Base-by-base conservation (phyloP, 345 rosid species). In the Kandelia obovata region DNA sequence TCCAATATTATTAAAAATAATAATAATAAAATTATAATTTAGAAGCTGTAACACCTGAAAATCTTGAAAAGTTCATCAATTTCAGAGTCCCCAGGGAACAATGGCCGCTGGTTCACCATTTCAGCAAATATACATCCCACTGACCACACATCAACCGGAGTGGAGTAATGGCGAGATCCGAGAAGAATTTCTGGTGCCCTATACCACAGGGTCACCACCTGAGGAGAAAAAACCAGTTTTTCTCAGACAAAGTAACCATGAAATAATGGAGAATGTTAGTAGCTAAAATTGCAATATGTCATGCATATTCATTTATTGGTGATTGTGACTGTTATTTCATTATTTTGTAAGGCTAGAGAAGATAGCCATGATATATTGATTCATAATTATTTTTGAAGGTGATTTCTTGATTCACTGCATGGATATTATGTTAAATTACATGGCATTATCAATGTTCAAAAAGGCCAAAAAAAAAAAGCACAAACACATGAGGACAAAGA, bases 191-290 rank as follows among this genome's bases (percentile, higher is more conserved):
- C 99, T 51, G 99, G 99, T 63, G 99, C 99, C 80, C 99, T 81
- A 80, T 95, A 95, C 99, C 99, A 95, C 62, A 95, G 82, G 21
- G 99, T 95, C 59, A 95, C 99, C 78, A 95, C 99, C 99, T 95
- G 76, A 21, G 81, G 61, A 67, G 43, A 75, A 66, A 66, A 51
- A 58, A 13, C 35, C 56, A 68, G 55, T 31, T 16, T 9, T 60
- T 23, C 67, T 43, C n/a, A 55, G 51, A 72, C 27, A 62, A 19
- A 5, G 66, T 19, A 47, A 58, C 96, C 19, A 25, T n/a, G n/a
- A 66, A 56, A 35, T 32, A 67, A 20, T 49, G 30, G 20, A 16
- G 34, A n/a, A 28, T 30, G 32, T 52, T 19, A 57, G 64, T 35
- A 7, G 49, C 53, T 17, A 61, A 8, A 16, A 73, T 32, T 31